Evolutionary conservation across 176 grass and related monocot species (phyloP).

Genomic region (Cenchrus americanus): DNA sequence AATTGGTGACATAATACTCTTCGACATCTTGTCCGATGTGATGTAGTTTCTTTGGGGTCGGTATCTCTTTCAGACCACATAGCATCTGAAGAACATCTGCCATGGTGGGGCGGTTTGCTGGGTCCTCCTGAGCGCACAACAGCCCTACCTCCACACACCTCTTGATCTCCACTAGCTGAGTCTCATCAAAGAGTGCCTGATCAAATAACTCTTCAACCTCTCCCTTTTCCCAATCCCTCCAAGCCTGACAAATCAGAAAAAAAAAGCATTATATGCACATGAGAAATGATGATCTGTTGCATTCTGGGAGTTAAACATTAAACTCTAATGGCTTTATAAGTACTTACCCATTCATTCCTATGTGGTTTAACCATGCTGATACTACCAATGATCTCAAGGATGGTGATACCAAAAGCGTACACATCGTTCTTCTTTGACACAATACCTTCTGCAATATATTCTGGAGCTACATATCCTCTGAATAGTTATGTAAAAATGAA

Average conservation of each 20-base stretch:
- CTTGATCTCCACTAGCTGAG: not conserved
- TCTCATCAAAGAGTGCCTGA: not conserved
- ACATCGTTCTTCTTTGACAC: not conserved
- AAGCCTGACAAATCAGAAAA: not conserved
- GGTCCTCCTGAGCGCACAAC: not conserved
- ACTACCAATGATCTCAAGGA: not conserved
- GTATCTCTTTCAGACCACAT: not conserved
- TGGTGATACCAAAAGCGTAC: not conserved
- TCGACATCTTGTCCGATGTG: no score
- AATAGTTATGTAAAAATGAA: not conserved
- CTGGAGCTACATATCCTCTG: conserved; percentile 3
- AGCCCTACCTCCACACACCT: not conserved
- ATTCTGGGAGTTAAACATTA: not conserved
- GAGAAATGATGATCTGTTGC: no score
- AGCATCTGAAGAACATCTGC: conserved; percentile 7
- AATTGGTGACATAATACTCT: no score
- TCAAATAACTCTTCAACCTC: not conserved
- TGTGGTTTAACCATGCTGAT: not conserved
- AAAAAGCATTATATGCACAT: not conserved
- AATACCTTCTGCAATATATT: not conserved
- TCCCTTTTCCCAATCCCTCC: not conserved
- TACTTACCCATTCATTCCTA: not conserved
- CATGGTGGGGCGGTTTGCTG: not conserved
- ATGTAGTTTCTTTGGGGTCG: not conserved
- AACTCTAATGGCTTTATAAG: not conserved